These are phyloP conservation scores for Calocybe gambosa DNA, from an alignment of 1,284 basidiomycete species.

Conservation along the genomic window DNA sequence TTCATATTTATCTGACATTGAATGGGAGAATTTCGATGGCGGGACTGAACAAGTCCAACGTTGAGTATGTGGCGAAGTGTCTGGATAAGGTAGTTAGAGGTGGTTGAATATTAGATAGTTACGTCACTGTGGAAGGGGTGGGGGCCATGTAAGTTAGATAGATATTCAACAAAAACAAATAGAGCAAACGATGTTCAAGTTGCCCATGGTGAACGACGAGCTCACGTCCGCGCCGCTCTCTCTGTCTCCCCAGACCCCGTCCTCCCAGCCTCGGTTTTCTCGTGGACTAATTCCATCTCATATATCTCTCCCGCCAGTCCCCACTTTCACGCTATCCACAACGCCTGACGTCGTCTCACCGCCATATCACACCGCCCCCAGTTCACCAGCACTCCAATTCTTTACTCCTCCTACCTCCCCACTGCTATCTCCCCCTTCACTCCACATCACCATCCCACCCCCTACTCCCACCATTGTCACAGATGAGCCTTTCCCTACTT, in stretches of 20 bases:
- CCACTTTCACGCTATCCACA: constrained; percentile 17
- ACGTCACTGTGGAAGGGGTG: constrained; percentile 16
- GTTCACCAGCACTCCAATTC: constrained; percentile 21
- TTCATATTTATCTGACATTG: constrained; percentile 83
- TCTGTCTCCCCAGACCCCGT: constrained; percentile 8
- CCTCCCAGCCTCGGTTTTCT: constrained; percentile 2
- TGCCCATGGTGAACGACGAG: constrained; percentile 13
- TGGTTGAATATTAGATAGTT: constrained; percentile 14
- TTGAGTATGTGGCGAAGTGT: constrained; percentile 69
- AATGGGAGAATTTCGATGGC: constrained; percentile 90
- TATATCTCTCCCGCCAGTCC: constrained; percentile 28
- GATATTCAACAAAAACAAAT: constrained; percentile 13
- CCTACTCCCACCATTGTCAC: constrained; percentile 16
- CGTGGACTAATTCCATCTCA: constrained; percentile 17
- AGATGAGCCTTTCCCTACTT: constrained; percentile 33
- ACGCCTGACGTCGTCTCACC: constrained; percentile 12
- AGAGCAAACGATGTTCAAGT: constrained; percentile 9
- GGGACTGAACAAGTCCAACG: constrained; percentile 46
- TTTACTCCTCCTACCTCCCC: constrained; percentile 34
- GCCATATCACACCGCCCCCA: constrained; percentile 17
- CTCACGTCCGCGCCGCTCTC: constrained; percentile 8
- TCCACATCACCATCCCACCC: constrained; percentile 17
- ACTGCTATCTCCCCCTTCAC: constrained; percentile 18
- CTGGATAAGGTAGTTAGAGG: constrained; percentile 62
- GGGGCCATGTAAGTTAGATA: too few species aligned